Base-by-base conservation (phyloP, 2,329 filamentous ascomycete genomes). In the Tothia fuscella region DNA sequence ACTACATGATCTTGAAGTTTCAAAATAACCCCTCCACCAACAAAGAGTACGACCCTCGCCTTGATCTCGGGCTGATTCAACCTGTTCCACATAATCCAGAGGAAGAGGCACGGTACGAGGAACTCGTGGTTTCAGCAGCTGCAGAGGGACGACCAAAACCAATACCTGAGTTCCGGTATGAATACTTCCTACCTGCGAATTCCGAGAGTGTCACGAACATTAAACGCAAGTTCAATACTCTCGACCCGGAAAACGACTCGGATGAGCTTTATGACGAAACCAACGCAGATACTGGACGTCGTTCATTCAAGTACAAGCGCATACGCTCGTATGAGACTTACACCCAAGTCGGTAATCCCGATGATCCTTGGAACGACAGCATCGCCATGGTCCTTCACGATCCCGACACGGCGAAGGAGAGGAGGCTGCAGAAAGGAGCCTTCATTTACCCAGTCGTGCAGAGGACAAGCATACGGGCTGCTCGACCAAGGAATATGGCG, bases 391-490 rank as follows among this genome's bases (percentile, higher is more conserved):
- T 73, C 1, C 56, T 80, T 25, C 72, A 76, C 51, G 68, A 78
- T 48, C 48, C 49, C 6, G 51, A 45, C n/a, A 36, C 37, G 2
- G 53, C 51, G 35, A 58, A 42, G 3, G 54, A 52, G 44, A n/a
- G n/a, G n/a, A n/a, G n/a, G n/a, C 47, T 66, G 46, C 58, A 60
- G 46, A 71, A 70, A 51, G 75, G 64, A 1, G 76, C 76, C 12
- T 80, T 76, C 55, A 76, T 75, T 54, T 79, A 79, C 47, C 74
- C 75, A 0, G 70, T 80, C 41, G 56, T 69, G 16, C 68, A 71
- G 51, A 69, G 71, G 52, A 70, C 70, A n/a, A 65, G 64, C 17
- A 62, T 80, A 36, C 53, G 65, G 34, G 62, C 65, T 4, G 59
- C 64, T 49, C 51, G 67, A 22, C 72, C 70, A 55, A 65, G 67